These are phyloP conservation scores for Chaetomium fimeti DNA, from an alignment of 495 filamentous ascomycete species.

Conservation along the genomic window DNA sequence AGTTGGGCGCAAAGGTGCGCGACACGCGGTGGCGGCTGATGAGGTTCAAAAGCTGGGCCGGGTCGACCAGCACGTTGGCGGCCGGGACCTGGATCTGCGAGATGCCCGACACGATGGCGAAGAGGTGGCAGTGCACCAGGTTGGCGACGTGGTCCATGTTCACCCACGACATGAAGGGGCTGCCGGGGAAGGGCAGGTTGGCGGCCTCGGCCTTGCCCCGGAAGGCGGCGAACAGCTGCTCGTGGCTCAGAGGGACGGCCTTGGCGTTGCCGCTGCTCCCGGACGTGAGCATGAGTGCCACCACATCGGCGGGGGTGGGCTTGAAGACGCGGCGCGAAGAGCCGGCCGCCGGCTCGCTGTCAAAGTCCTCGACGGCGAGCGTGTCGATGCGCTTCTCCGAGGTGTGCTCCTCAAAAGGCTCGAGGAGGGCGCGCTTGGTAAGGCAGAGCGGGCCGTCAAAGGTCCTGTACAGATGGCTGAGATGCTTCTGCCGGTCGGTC, in stretches of 20 bases:
- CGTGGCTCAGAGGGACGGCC: constrained; percentile 48
- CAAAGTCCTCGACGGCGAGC: constrained; percentile 4
- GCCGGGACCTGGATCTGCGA: constrained; percentile 51
- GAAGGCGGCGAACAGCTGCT: constrained; percentile 49
- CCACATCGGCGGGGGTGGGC: constrained; percentile 5
- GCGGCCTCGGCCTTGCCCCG: constrained; percentile 39
- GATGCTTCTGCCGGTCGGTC: constrained; percentile 9
- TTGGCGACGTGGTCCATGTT: constrained; percentile 55
- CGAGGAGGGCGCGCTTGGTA: background rate
- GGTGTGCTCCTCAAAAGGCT: constrained; percentile 13
- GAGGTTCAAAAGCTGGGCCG: constrained; percentile 44
- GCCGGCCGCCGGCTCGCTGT: background rate
- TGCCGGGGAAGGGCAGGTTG: constrained; percentile 15
- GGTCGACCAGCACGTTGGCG: constrained; percentile 43
- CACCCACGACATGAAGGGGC: constrained; percentile 53
- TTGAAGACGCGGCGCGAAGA: constrained; percentile 5
- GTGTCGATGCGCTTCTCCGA: constrained; percentile 12
- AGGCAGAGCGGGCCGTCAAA: constrained; percentile 9
- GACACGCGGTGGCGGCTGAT: constrained; percentile 45
- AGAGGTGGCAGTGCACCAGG: constrained; percentile 52
- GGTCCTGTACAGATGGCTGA: constrained; percentile 11
- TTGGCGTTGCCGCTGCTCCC: constrained; percentile 58
- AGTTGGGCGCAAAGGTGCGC: constrained; percentile 56
- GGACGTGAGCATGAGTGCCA: constrained; percentile 55
- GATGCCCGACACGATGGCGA: constrained; percentile 41